Evolutionary conservation across 805 yeast species (phyloP).

Genomic region (Pichia nanzhaoensis): DNA sequence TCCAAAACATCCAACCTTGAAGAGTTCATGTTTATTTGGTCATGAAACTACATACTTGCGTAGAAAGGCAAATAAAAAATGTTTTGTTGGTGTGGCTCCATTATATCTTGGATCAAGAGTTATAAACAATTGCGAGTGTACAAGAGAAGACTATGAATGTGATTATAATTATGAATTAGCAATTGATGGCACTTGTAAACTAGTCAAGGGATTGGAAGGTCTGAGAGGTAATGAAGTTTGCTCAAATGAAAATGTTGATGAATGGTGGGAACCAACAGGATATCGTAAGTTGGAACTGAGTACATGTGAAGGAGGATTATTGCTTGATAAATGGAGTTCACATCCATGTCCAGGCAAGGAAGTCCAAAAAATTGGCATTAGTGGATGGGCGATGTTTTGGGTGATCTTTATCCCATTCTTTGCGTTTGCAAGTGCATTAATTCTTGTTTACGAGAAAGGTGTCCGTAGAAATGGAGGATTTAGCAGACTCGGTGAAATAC

Average conservation of each 20-base stretch:
- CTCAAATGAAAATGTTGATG: slow-evolving; percentile 44
- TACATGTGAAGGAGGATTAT: slow-evolving; percentile 77
- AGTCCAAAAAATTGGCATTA: slow-evolving; percentile 49
- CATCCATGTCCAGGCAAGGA: slow-evolving; percentile 87
- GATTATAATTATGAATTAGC: slow-evolving; percentile 76
- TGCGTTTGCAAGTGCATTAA: slow-evolving; percentile 46
- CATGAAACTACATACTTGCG: slow-evolving; percentile 56
- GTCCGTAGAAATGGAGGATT: slow-evolving; percentile 74
- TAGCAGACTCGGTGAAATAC: slow-evolving; percentile 74
- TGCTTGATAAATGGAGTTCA: slow-evolving; percentile 57
- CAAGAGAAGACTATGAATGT: slow-evolving; percentile 87
- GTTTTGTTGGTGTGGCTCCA: slow-evolving; percentile 66
- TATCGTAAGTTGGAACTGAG: slow-evolving; percentile 81
- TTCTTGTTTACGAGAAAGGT: slow-evolving; percentile 76
- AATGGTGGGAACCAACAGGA: slow-evolving; percentile 86
- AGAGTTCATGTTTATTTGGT: slow-evolving; percentile 60
- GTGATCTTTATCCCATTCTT: slow-evolving; percentile 52
- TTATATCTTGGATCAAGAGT: slow-evolving; percentile 50
- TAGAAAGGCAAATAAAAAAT: slow-evolving; percentile 50
- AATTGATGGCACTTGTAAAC: slow-evolving; percentile 75
- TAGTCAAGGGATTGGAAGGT: slow-evolving; percentile 69
- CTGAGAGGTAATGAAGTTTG: slow-evolving; percentile 60
- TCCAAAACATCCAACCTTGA: slow-evolving; percentile 48
- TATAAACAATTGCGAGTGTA: slow-evolving; percentile 69
- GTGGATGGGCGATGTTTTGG: slow-evolving; percentile 45